Conservation (phyloP, 116 monocot species). For the Zostera marina region DNA sequence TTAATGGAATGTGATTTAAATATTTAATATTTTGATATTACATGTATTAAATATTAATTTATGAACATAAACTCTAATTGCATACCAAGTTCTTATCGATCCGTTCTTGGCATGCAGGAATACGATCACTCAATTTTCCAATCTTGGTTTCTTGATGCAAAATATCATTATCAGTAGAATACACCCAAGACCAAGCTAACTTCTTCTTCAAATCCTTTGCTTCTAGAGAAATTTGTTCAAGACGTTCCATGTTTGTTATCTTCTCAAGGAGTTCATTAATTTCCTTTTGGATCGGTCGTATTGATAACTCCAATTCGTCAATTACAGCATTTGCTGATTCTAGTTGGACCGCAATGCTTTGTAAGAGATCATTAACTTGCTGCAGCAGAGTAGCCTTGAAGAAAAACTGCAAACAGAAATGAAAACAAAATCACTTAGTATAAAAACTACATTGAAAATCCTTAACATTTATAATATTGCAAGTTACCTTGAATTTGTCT, state of each 20-base stretch:
- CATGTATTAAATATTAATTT: too few species aligned
- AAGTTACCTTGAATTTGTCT: conserved; percentile 86
- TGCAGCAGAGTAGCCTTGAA: conserved; percentile 97
- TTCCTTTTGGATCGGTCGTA: conserved; percentile 60
- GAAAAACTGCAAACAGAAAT: conserved; percentile 41
- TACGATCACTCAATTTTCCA: conserved; percentile 60
- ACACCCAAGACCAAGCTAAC: conserved; percentile 95
- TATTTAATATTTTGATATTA: too few species aligned
- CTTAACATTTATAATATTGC: too few species aligned
- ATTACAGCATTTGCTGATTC: conserved; percentile 47
- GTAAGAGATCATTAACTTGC: conserved; percentile 83
- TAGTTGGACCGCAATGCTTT: conserved; percentile 40
- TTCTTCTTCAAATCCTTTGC: conserved; percentile 74
- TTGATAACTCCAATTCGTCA: conserved; percentile 62
- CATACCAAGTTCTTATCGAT: conserved; percentile 61
- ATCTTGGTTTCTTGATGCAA: conserved; percentile 48
- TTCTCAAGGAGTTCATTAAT: conserved; percentile 65
- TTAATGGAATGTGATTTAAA: too few species aligned
- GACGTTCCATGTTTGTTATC: conserved; percentile 96
- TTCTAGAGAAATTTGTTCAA: conserved; percentile 80
- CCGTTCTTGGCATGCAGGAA: conserved; percentile 82
- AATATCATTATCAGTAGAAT: conserved; percentile 77
- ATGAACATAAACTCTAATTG: too few species aligned
- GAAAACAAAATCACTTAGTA: not conserved
- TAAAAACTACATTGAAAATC: not conserved